Conservation (phyloP, 371 early-diverging fungal genomes). For the Actinomortierella wolfii region DNA sequence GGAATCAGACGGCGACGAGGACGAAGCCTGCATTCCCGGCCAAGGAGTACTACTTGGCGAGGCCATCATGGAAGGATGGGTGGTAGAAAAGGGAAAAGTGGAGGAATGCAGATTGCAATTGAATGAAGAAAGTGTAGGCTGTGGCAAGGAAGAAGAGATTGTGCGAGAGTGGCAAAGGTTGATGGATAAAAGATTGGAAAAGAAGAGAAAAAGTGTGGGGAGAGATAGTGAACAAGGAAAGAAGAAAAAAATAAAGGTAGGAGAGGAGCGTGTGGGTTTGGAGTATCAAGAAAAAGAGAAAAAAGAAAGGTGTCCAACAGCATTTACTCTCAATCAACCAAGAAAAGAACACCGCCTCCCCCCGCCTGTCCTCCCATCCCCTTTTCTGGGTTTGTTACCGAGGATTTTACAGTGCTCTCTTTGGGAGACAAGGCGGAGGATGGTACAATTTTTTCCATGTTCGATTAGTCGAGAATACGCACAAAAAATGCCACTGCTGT, state of each 20-base stretch:
- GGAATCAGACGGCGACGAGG: not conserved
- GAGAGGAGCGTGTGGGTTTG: not conserved
- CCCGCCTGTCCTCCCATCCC: no score
- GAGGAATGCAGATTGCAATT: not conserved
- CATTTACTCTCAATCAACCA: not conserved
- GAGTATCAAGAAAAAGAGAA: constrained; percentile 1
- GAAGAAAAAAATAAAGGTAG: constrained; percentile 4
- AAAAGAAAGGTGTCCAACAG: constrained; percentile 2
- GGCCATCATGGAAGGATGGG: constrained; percentile 14
- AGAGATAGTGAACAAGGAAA: constrained; percentile 1
- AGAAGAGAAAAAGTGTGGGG: not conserved
- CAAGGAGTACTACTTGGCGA: constrained; percentile 38
- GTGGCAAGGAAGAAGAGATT: not conserved
- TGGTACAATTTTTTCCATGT: no score
- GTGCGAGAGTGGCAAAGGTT: no score
- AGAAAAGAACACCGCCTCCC: not conserved
- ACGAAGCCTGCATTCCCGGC: constrained; percentile 20
- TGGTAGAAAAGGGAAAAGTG: not conserved
- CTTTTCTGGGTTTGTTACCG: no score
- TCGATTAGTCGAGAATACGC: no score
- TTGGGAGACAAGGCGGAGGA: no score
- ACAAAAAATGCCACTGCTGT: no score
- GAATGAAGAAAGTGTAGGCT: not conserved
- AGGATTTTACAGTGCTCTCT: no score
- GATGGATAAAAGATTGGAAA: not conserved